These are phyloP conservation scores for Diaporthe batatas DNA, from an alignment of 2,329 filamentous ascomycete genomes.

Conservation along the genomic window DNA sequence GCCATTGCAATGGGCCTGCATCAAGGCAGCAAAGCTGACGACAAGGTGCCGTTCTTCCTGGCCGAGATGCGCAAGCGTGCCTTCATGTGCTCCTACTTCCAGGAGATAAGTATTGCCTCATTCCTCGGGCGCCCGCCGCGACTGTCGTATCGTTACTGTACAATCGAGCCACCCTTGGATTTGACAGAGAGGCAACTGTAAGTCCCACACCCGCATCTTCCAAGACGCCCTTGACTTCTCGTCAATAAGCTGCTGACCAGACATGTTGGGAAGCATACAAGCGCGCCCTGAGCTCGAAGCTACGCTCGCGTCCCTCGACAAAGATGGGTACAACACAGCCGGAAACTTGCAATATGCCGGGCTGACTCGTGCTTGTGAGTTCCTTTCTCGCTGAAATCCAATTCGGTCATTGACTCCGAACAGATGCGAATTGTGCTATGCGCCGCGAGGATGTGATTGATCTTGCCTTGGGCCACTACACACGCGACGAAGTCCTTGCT, in stretches of 20 bases:
- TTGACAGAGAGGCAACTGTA: slow-evolving; percentile 48
- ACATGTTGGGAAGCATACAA: slow-evolving; percentile 36
- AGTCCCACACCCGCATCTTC: not conserved
- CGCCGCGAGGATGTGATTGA: slow-evolving; percentile 53
- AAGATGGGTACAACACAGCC: slow-evolving; percentile 48
- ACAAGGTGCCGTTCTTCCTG: slow-evolving; percentile 51
- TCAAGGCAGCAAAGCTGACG: slow-evolving; percentile 48
- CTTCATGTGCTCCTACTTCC: slow-evolving; percentile 47
- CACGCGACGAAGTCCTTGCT: slow-evolving; percentile 48
- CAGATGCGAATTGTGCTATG: slow-evolving; percentile 45
- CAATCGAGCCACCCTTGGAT: slow-evolving; percentile 48
- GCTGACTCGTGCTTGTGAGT: slow-evolving; percentile 33
- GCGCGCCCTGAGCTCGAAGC: slow-evolving; percentile 47
- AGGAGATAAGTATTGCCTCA: slow-evolving; percentile 49
- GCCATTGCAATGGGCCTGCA: slow-evolving; percentile 52
- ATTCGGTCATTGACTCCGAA: not conserved
- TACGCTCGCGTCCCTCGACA: slow-evolving; percentile 47
- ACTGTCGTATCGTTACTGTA: slow-evolving; percentile 51
- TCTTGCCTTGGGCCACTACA: slow-evolving; percentile 50
- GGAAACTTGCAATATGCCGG: slow-evolving; percentile 46
- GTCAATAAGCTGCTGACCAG: not conserved
- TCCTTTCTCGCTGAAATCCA: not conserved
- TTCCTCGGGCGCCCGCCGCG: slow-evolving; percentile 53
- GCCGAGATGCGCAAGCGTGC: slow-evolving; percentile 49
- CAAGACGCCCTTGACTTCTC: too few species aligned